Evolutionary conservation across 108 stramenopile genomes (phyloP).

Genomic region (Parmales sp.): DNA sequence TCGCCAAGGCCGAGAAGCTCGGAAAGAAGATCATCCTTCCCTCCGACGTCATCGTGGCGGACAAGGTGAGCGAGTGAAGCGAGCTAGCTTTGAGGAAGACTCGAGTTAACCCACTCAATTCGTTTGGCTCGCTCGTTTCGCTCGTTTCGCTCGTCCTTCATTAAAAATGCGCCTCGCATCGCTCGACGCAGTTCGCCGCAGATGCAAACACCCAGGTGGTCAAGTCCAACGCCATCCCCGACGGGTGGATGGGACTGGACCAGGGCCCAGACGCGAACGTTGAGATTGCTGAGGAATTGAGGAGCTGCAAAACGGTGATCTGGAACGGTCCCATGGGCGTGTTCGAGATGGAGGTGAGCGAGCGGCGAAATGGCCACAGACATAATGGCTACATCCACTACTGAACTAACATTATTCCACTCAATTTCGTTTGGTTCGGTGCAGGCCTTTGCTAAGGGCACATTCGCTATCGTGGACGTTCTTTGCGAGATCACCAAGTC

Average conservation of each 20-base stretch:
- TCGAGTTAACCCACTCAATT: too few species aligned
- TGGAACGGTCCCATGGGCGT: constrained; percentile 99
- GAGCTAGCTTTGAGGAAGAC: too few species aligned
- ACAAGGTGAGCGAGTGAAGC: too few species aligned
- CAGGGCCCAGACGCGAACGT: constrained; percentile 83
- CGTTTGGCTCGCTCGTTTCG: too few species aligned
- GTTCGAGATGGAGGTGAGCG: constrained; percentile 97
- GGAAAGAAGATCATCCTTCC: constrained; percentile 91
- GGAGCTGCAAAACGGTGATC: constrained; percentile 87
- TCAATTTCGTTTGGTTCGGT: too few species aligned
- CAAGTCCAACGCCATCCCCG: constrained; percentile 76
- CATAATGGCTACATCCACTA: too few species aligned
- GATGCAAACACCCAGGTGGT: constrained; percentile 82
- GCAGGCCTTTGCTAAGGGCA: constrained; percentile 85
- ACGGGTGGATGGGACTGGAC: constrained; percentile 99
- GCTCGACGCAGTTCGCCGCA: constrained; percentile 69
- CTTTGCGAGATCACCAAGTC: constrained; percentile 86
- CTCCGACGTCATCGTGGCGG: constrained; percentile 84
- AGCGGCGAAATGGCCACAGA: too few species aligned
- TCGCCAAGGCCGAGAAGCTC: constrained; percentile 81
- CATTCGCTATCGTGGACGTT: constrained; percentile 85
- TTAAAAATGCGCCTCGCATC: too few species aligned
- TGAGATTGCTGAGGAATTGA: constrained; percentile 75
- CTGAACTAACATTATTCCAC: too few species aligned
- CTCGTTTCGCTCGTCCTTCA: too few species aligned